Evolutionary conservation across 2,329 filamentous ascomycete species (phyloP).

Genomic region (Parastagonospora nodorum): DNA sequence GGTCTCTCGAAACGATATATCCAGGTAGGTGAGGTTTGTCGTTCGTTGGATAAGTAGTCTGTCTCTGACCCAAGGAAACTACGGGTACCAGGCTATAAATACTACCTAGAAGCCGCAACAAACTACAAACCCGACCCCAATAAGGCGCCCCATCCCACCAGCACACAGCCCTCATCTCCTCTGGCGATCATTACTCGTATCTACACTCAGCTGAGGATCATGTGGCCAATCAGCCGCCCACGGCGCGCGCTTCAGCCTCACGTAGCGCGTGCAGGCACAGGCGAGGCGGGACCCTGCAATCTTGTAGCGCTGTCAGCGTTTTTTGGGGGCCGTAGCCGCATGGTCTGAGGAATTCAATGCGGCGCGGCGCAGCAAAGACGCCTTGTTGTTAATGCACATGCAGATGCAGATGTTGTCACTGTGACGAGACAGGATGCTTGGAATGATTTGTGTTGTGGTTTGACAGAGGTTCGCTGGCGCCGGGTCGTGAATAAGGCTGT

Average conservation of each 20-base stretch:
- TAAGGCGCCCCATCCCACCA: slow-evolving; percentile 8
- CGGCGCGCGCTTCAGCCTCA: slow-evolving; percentile 15
- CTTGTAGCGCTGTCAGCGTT: neutral
- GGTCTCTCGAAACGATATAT: neutral
- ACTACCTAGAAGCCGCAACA: slow-evolving; percentile 20
- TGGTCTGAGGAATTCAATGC: too few relatives aligned
- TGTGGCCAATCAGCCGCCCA: slow-evolving; percentile 11
- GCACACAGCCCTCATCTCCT: slow-evolving; percentile 29
- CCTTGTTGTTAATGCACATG: too few relatives aligned
- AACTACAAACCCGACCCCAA: slow-evolving; percentile 13
- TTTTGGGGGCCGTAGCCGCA: too few relatives aligned
- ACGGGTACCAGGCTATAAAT: neutral
- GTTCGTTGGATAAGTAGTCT: neutral
- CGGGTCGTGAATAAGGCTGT: too few relatives aligned
- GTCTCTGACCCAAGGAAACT: too few relatives aligned
- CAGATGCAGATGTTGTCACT: too few relatives aligned
- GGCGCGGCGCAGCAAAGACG: too few relatives aligned
- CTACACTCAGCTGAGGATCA: slow-evolving; percentile 2
- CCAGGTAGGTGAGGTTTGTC: neutral
- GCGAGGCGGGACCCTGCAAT: slow-evolving; percentile 21
- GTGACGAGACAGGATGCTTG: too few relatives aligned
- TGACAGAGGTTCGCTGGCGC: too few relatives aligned
- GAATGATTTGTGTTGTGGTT: too few relatives aligned
- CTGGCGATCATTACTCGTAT: slow-evolving; percentile 11
- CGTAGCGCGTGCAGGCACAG: too few relatives aligned